Conservation (phyloP, 164 flowering plant species). For the Chimonanthus salicifolius region DNA sequence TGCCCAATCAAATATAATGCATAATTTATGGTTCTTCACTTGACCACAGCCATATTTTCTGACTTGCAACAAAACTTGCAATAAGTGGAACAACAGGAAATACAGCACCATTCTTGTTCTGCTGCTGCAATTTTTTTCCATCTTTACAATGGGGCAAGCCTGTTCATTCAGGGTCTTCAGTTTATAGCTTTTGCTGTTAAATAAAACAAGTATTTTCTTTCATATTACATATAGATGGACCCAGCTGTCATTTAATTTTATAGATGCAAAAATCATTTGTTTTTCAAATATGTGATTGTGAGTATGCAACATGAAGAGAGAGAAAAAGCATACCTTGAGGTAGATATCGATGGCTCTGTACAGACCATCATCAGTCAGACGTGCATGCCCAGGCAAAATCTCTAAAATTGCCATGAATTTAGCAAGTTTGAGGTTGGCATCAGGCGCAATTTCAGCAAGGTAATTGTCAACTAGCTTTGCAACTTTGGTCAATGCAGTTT, state of each 20-base stretch:
- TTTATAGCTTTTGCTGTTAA: neutral
- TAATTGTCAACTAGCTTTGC: constrained; percentile 71
- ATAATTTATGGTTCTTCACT: neutral
- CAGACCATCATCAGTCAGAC: constrained; percentile 67
- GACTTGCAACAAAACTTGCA: neutral
- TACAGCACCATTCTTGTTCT: too few relatives aligned
- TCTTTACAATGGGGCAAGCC: neutral
- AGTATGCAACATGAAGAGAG: neutral
- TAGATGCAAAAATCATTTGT: neutral
- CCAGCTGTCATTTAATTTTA: neutral
- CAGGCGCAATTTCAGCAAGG: constrained; percentile 91
- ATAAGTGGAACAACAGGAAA: too few relatives aligned
- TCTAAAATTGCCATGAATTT: constrained; percentile 80
- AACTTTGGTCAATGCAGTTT: constrained; percentile 59
- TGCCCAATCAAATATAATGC: neutral
- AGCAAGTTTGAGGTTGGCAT: constrained; percentile 71
- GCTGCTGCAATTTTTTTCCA: too few relatives aligned
- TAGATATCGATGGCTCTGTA: constrained; percentile 83
- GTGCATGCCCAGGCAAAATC: constrained; percentile 67
- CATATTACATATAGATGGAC: neutral
- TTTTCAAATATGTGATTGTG: too few relatives aligned
- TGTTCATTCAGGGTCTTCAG: neutral
- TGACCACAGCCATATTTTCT: neutral
- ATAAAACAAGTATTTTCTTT: neutral
- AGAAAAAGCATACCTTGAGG: constrained; percentile 51